phyloP scores from a whole-genome alignment of 257 asterid genomes.

The Lavandula angustifolia region DNA sequence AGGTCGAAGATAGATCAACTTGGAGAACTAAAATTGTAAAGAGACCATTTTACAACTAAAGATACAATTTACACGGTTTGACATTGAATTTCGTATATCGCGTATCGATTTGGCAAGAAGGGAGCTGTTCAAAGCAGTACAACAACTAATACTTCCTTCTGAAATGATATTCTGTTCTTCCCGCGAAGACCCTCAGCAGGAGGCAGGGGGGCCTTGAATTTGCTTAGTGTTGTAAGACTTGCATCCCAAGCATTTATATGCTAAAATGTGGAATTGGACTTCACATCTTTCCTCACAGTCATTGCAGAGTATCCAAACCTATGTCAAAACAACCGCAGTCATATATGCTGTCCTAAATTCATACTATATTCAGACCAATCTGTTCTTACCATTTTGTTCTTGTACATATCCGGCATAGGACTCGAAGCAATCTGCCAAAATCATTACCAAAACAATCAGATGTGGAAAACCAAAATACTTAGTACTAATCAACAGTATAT shows the following conservation, averaged over 20 bases:
- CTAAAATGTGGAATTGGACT: slow-evolving; percentile 55
- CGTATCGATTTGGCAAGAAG: too few relatives aligned
- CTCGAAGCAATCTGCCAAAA: slow-evolving; percentile 50
- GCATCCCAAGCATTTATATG: slow-evolving; percentile 56
- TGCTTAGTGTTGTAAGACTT: slow-evolving; percentile 60
- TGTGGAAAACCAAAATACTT: not conserved
- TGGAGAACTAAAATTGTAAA: too few relatives aligned
- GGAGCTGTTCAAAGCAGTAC: slow-evolving; percentile 5
- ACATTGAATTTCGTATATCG: too few relatives aligned
- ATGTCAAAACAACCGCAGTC: slow-evolving; percentile 17
- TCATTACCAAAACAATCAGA: not conserved
- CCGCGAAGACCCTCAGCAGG: slow-evolving; percentile 12
- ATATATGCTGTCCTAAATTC: not conserved
- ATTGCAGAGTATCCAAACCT: slow-evolving; percentile 71
- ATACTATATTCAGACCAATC: not conserved
- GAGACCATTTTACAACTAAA: too few relatives aligned
- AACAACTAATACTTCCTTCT: slow-evolving; percentile 2
- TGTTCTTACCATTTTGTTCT: slow-evolving; percentile 46
- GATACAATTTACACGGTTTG: too few relatives aligned
- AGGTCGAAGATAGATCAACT: too few relatives aligned
- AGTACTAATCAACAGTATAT: not conserved
- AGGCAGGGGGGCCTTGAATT: slow-evolving; percentile 44
- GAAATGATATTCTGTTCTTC: not conserved
- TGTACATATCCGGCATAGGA: slow-evolving; percentile 55
- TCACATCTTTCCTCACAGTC: slow-evolving; percentile 55